phyloP scores from a whole-genome alignment of 495 filamentous ascomycete species.

The Saxophila tyrrhenica region DNA sequence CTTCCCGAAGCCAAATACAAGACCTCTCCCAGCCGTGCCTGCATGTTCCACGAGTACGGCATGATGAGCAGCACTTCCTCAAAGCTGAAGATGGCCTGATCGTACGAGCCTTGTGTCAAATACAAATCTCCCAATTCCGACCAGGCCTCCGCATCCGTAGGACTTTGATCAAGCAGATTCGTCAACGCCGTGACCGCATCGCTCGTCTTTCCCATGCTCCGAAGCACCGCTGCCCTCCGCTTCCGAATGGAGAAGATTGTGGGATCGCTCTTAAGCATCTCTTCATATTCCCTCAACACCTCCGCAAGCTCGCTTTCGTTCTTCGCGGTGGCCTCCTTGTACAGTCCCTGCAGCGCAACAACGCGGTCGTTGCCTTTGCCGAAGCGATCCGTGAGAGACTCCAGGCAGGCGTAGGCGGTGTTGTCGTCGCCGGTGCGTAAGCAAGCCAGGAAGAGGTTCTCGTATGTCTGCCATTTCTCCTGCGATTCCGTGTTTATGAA shows the following conservation, averaged over 20 bases:
- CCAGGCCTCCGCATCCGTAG: conserved; percentile 91
- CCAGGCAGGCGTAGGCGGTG: conserved; percentile 62
- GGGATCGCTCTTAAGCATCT: conserved; percentile 57
- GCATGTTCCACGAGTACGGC: conserved; percentile 96
- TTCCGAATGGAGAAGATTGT: conserved; percentile 81
- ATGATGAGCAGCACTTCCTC: conserved; percentile 81
- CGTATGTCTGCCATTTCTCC: conserved; percentile 69
- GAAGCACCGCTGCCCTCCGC: conserved; percentile 68
- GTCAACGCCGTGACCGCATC: conserved; percentile 67
- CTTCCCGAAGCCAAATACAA: conserved; percentile 52
- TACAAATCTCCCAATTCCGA: conserved; percentile 84
- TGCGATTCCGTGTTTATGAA: conserved; percentile 50
- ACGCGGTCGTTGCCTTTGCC: conserved; percentile 71
- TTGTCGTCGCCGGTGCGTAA: conserved; percentile 75
- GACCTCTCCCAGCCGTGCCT: conserved; percentile 78
- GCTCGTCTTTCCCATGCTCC: conserved; percentile 51
- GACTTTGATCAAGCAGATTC: conserved; percentile 65
- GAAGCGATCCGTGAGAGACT: conserved; percentile 65
- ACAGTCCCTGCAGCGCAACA: conserved; percentile 67
- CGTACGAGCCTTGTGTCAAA: conserved; percentile 57
- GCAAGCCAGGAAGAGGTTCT: conserved; percentile 74
- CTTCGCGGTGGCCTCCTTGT: conserved; percentile 72
- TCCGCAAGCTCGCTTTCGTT: conserved; percentile 49
- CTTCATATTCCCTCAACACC: conserved; percentile 66
- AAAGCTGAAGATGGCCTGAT: conserved; percentile 75